Evolutionary conservation across 2,329 filamentous ascomycete genomes (phyloP), one percentile per base, ranked within the genome.

Genomic region (Hymenoscyphus salicellus): DNA sequence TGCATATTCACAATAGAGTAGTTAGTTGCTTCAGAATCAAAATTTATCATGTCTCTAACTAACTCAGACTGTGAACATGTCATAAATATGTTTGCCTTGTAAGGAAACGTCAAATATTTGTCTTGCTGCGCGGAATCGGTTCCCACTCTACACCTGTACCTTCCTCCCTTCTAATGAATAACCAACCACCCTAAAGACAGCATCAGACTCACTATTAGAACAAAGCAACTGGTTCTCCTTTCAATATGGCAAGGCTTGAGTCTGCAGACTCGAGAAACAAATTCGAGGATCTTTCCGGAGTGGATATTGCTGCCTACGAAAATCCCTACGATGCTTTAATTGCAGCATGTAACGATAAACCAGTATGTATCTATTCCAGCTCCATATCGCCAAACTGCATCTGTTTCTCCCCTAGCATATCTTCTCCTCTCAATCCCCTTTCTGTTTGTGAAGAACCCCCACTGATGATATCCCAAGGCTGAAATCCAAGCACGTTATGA

Each of bases 401-500:
- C 36, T 49, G 11, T 26, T 41, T 5, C n/a, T 61, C n/a, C 23
- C 16, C 23, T 10, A 55, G 7, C 3, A 55, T 17, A 4, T 38
- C 4, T 17, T 4, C 14, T 17, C 16, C 14, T 55, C 32, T 38
- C 20, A 43, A 43, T 32, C 8, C 11, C 3, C 10, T 6, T 30
- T 43, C 36, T 11, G 2, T 20, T 17, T 43, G 20, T 11, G 14
- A 41, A 16, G 26, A 59, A 52, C 14, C n/a, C 23, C 8, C 14
- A 59, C 26, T 61, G 38, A 60, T 61, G 55, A 36, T 23, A 0
- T 59, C 17, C n/a, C 30, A 6, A 75, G 74, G 61, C 61, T 32
- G 61, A 70, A 59, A 72, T 76, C 23, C 73, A 75, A 71, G 43
- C 67, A 28, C 70, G 67, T 52, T 98, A 97, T 76, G 81, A 84